phyloP scores from a whole-genome alignment of 1,284 basidiomycete genomes.

The Ustilago trichophora region DNA sequence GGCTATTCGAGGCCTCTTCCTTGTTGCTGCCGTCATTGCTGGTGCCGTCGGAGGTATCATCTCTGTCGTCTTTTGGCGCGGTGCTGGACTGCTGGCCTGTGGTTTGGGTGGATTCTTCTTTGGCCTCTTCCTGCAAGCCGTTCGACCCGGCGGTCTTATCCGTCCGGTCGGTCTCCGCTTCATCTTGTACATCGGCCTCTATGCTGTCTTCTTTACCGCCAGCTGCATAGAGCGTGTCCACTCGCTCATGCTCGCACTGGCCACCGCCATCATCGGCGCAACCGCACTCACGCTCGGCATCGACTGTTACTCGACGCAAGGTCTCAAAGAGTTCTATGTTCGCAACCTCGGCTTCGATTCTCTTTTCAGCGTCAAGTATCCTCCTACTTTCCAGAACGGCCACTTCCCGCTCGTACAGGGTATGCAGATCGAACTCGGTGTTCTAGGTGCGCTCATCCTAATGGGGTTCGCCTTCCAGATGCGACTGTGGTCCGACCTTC shows the following conservation, averaged over 20 bases:
- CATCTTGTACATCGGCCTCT: constrained; percentile 82
- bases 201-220: constrained; percentile 35
- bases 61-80: constrained; percentile 61
- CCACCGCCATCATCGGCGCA: constrained; percentile 88
- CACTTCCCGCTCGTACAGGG: constrained; percentile 84
- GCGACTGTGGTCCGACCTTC: constrained; percentile 74
- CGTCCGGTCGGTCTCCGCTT: constrained; percentile 79
- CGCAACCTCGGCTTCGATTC: constrained; percentile 87
- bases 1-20: constrained; percentile 86
- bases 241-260: constrained; percentile 68
- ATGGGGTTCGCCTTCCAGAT: constrained; percentile 87
- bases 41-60: constrained; percentile 83
- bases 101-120: constrained; percentile 84
- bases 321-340: constrained; percentile 92
- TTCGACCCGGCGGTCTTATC: constrained; percentile 83
- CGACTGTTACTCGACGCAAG: constrained; percentile 77
- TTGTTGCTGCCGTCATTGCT: constrained; percentile 81
- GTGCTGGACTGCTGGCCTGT: constrained; percentile 38
- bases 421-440: constrained; percentile 91
- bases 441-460: constrained; percentile 76
- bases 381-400: constrained; percentile 39
- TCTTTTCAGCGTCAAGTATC: constrained; percentile 71
- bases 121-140: constrained; percentile 85
- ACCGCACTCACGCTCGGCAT: constrained; percentile 90
- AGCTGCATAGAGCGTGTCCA: constrained; percentile 51